Conservation (phyloP, 2,329 filamentous ascomycete species). For the Trichophyton rubrum region DNA sequence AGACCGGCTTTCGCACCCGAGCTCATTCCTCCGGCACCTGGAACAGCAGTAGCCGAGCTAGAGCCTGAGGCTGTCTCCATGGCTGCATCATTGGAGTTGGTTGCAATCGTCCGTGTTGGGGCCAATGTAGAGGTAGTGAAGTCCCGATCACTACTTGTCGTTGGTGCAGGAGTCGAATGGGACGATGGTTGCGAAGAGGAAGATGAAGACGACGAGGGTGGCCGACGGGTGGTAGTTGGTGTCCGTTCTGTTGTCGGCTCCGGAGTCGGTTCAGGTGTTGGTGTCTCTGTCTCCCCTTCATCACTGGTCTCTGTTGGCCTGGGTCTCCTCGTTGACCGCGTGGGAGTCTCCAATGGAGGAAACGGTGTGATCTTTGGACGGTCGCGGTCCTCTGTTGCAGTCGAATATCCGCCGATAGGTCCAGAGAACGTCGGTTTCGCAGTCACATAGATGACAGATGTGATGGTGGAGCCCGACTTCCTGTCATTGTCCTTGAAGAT, state of each 20-base stretch:
- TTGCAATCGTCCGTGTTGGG: constrained; percentile 5
- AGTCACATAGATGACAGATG: constrained; percentile 39
- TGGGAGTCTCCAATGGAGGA: constrained; percentile 18
- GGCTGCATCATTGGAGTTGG: constrained; percentile 8
- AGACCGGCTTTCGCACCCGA: constrained; percentile 61
- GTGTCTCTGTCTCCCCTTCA: constrained; percentile 6
- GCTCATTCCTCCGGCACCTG: constrained; percentile 25
- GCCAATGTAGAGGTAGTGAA: constrained; percentile 6
- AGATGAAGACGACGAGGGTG: constrained; percentile 5
- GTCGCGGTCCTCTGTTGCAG: constrained; percentile 17
- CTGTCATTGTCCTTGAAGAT: neutral
- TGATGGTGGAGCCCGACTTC: constrained; percentile 6
- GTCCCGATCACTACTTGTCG: neutral
- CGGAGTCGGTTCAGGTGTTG: constrained; percentile 7
- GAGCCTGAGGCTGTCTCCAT: constrained; percentile 11
- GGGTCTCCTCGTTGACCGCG: constrained; percentile 1
- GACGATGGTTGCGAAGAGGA: constrained; percentile 7
- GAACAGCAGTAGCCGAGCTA: constrained; percentile 17
- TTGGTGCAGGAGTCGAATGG: constrained; percentile 7
- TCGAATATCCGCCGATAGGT: constrained; percentile 38
- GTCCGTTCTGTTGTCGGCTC: constrained; percentile 7
- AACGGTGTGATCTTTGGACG: constrained; percentile 16
- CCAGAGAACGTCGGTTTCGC: constrained; percentile 41
- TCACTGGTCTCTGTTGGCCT: constrained; percentile 7
- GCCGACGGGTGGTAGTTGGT: neutral